phyloP scores from a whole-genome alignment of 495 filamentous ascomycete species.

The Aspergillus saccharolyticus region DNA sequence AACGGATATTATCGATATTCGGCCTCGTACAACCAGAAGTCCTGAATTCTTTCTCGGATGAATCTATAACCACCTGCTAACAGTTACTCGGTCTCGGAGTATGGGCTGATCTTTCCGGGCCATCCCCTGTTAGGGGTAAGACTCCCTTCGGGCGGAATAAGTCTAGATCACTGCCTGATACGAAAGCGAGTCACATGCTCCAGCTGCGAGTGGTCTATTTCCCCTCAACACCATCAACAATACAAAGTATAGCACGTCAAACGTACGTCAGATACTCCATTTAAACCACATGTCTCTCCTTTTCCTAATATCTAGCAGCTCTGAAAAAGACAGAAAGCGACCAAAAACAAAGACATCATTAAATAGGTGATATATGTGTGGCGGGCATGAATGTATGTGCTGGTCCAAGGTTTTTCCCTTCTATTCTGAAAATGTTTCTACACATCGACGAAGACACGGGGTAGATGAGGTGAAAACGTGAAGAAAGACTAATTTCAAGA shows the following conservation, averaged over 20 bases:
- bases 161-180: not conserved
- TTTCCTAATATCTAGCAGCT: not conserved
- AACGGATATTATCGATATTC: no score
- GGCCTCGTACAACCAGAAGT: no score
- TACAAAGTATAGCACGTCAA: not conserved
- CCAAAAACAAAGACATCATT: not conserved
- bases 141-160: no score
- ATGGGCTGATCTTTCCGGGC: not conserved
- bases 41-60: no score
- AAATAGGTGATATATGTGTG: not conserved
- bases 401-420: slow-evolving; percentile 13
- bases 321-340: not conserved
- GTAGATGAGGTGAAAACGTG: slow-evolving; percentile 4
- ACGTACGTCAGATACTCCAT: not conserved
- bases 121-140: not conserved
- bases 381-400: slow-evolving; percentile 9
- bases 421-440: slow-evolving; percentile 19
- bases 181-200: not conserved
- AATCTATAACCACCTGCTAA: no score
- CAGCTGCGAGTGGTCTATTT: not conserved
- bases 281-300: not conserved
- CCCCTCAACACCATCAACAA: not conserved
- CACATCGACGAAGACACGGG: slow-evolving; percentile 2
- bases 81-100: not conserved
- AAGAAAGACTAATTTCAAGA: slow-evolving; percentile 6